A percentile compares a stretch with the other conserved stretches of the same genome.
These are phyloP conservation scores for Leptographium galeiforme DNA, from an alignment of 2,329 filamentous ascomycete species.

Conservation along the genomic window DNA sequence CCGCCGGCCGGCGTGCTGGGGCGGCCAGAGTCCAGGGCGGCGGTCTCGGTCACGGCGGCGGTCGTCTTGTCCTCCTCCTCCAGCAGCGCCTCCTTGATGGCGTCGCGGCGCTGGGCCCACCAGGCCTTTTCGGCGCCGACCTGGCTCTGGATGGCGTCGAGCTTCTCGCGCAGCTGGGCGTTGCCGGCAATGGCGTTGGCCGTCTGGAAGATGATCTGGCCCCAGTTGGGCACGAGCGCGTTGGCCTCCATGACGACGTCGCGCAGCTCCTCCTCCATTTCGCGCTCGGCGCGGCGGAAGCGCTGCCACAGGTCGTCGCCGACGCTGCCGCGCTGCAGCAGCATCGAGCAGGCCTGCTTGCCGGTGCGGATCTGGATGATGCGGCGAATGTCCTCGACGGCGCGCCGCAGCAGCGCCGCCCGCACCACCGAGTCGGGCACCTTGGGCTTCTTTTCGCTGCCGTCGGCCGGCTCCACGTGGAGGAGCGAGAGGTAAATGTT, in stretches of 20 bases:
- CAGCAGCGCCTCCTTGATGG: conserved; percentile 66
- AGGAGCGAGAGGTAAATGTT: conserved; percentile 90
- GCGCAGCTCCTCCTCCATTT: conserved; percentile 90
- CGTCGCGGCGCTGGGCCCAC: conserved; percentile 76
- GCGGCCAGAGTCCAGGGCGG: conserved; percentile 21
- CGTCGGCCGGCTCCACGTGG: conserved; percentile 53
- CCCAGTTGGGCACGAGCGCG: conserved; percentile 78
- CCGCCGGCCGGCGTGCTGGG: conserved; percentile 8
- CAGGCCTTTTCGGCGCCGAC: conserved; percentile 66
- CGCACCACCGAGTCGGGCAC: conserved; percentile 76
- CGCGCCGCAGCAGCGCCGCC: conserved; percentile 76
- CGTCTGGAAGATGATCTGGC: conserved; percentile 89
- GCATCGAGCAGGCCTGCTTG: conserved; percentile 72
- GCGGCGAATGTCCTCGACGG: conserved; percentile 83
- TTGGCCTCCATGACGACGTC: conserved; percentile 96
- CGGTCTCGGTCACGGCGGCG: not conserved
- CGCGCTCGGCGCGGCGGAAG: conserved; percentile 84
- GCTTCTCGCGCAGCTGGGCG: conserved; percentile 56
- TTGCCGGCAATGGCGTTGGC: conserved; percentile 94
- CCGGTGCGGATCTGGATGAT: conserved; percentile 79
- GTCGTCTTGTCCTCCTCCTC: conserved; percentile 52
- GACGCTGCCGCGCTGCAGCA: conserved; percentile 82
- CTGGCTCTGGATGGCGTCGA: conserved; percentile 63
- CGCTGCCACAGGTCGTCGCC: conserved; percentile 94
- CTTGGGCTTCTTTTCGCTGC: conserved; percentile 40